Conservation (phyloP, 1,139 yeast species). For the Magnusiomyces ingens region DNA sequence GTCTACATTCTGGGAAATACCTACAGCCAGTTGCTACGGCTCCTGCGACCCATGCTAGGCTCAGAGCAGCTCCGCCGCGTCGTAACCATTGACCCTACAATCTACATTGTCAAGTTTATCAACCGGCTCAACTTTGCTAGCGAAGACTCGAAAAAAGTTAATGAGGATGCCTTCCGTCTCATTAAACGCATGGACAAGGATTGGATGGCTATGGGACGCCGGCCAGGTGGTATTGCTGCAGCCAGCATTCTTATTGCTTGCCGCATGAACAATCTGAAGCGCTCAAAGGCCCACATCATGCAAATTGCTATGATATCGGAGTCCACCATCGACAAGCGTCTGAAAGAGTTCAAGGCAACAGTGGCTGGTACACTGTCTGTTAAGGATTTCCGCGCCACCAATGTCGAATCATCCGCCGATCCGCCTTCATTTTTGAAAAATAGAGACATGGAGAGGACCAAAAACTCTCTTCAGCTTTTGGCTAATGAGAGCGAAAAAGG, state of each 20-base stretch:
- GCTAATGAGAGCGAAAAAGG: slow-evolving; percentile 14
- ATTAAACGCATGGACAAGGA: slow-evolving; percentile 90
- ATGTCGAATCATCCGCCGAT: slow-evolving; percentile 44
- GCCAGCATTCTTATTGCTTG: slow-evolving; percentile 91
- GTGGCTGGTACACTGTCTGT: slow-evolving; percentile 68
- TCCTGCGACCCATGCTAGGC: slow-evolving; percentile 33
- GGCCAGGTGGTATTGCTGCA: slow-evolving; percentile 98
- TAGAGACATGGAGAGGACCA: slow-evolving; percentile 25
- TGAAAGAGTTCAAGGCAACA: slow-evolving; percentile 80
- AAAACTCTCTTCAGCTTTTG: slow-evolving; percentile 6
- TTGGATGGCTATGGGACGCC: slow-evolving; percentile 93
- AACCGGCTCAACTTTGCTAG: slow-evolving; percentile 74
- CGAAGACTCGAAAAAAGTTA: slow-evolving; percentile 49
- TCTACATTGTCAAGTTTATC: slow-evolving; percentile 90
- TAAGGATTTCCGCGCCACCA: slow-evolving; percentile 54
- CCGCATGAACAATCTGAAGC: slow-evolving; percentile 87
- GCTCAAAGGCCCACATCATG: slow-evolving; percentile 90
- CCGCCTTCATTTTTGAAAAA: slow-evolving; percentile 72
- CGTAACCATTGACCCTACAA: slow-evolving; percentile 89
- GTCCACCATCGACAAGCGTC: slow-evolving; percentile 81
- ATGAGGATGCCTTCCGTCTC: slow-evolving; percentile 75
- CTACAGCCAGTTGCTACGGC: slow-evolving; percentile 80
- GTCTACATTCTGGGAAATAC: slow-evolving; percentile 96
- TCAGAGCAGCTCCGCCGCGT: slow-evolving; percentile 52
- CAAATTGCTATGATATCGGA: slow-evolving; percentile 95